Base-by-base conservation (phyloP, 441 rosid genomes). In the Erodium moschatum region DNA sequence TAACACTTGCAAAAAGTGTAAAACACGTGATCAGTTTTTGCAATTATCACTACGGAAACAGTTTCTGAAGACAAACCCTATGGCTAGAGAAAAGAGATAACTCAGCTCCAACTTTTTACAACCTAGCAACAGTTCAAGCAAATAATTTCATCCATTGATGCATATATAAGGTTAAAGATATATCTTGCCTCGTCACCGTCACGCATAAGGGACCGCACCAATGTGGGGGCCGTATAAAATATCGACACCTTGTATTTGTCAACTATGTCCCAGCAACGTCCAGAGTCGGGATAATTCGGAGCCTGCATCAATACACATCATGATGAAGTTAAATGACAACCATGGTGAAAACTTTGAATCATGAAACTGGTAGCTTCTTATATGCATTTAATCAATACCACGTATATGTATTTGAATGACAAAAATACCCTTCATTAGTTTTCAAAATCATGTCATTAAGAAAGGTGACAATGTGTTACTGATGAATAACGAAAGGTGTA, bases 181-280 rank as follows among this genome's bases (percentile, higher is more conserved):
- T 21, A 67, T 66, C 83, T 77, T 84, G 80, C 97, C 92, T 86
- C 79, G 65, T 84, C 85, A 64, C 96, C 87, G 6, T 87, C 98
- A 4, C 98, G 97, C 98, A 94, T 94, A 73, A 94, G 97, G 64
- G 97, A 89, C 69, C 98, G 92, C 84, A 94, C 92, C 86, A 94
- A 81, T 6, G 98, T 91, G 7, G 98, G 98, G 33, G 98, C 97
- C 60, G 98, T 94, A 74, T 94, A 94, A 77, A 94, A 94, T 79
- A 91, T 79, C 6, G 98, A 83, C 81, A 94, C 82, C 73, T 87
- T 94, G 84, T 85, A 91, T 80, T 94, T 94, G 85, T 94, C 99
- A 71, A 94, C 96, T 71, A 94, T 89, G 56, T 91, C 92, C 99
- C 99, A 94, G 80, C 90, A 85, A 60, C 99, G 92, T 65, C 99